Evolutionary conservation across 768 basidiomycete species (phyloP).

Genomic region (Boletus subparvulus): DNA sequence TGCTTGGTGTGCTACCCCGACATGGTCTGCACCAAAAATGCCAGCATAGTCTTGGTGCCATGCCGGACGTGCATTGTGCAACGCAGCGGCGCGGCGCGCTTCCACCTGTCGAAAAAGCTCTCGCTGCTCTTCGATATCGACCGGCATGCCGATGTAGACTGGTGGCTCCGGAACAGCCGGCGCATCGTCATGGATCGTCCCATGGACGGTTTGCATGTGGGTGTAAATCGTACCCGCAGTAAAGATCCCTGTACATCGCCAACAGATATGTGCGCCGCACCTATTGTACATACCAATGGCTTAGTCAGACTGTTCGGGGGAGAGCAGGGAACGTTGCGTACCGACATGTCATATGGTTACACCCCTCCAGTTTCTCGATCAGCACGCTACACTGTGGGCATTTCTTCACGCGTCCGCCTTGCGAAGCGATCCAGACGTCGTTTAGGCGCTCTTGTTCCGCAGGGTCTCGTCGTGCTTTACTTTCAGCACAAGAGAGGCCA

Average conservation of each 20-base stretch:
- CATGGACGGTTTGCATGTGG: slow-evolving; percentile 40
- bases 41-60: neutral
- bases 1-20: neutral
- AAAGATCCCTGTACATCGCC: slow-evolving; percentile 55
- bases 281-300: slow-evolving; percentile 23
- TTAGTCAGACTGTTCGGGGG: neutral
- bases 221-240: slow-evolving; percentile 27
- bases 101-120: slow-evolving; percentile 17
- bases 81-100: too few relatives aligned
- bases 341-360: slow-evolving; percentile 76
- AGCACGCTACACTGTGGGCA: slow-evolving; percentile 69
- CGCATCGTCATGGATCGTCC: slow-evolving; percentile 25
- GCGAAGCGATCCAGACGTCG: slow-evolving; percentile 54
- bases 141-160: slow-evolving; percentile 9
- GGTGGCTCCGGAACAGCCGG: slow-evolving; percentile 1
- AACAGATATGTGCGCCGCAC: slow-evolving; percentile 77
- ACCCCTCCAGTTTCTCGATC: slow-evolving; percentile 72
- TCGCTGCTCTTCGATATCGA: slow-evolving; percentile 23
- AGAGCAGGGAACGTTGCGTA: slow-evolving; percentile 1
- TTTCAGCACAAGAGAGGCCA: slow-evolving; percentile 56
- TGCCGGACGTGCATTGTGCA: too few relatives aligned
- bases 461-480: slow-evolving; percentile 29
- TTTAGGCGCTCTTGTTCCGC: slow-evolving; percentile 54
- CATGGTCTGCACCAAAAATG: neutral
- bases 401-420: slow-evolving; percentile 58